Conservation (phyloP, 176 grass and related monocot genomes). For the Triticum monococcum region DNA sequence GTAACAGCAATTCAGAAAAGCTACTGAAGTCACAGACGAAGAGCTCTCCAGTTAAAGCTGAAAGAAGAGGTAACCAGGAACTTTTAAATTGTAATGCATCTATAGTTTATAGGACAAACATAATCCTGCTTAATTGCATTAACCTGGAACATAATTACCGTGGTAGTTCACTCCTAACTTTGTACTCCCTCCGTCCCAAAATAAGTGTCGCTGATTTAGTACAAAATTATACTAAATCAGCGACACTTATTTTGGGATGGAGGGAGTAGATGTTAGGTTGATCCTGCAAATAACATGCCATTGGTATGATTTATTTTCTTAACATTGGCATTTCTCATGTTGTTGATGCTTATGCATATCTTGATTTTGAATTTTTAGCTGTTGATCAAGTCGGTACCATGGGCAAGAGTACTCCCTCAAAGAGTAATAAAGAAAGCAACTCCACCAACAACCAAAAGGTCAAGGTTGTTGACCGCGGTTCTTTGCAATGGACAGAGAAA, state of each 20-base stretch:
- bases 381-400: constrained; percentile 40
- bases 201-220: too few species aligned
- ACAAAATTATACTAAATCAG: too few species aligned
- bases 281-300: constrained; percentile 7
- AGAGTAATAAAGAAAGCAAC: constrained; percentile 41
- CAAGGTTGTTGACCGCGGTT: constrained; percentile 55
- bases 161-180: constrained; percentile 1
- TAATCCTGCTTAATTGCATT: constrained; percentile 10
- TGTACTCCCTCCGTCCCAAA: too few species aligned
- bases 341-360: constrained; percentile 25
- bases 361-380: constrained; percentile 47
- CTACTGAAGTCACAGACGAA: constrained; percentile 53
- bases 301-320: constrained; percentile 14
- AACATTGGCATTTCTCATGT: constrained; percentile 5
- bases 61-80: constrained; percentile 57
- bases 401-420: constrained; percentile 56
- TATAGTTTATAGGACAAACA: constrained; percentile 7
- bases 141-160: constrained; percentile 14
- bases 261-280: constrained; percentile 18
- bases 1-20: constrained; percentile 47
- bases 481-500: constrained; percentile 93
- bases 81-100: constrained; percentile 26
- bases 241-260: too few species aligned
- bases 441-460: constrained; percentile 51
- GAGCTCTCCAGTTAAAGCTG: constrained; percentile 63